These are phyloP conservation scores for Quillaja saponaria DNA, from an alignment of 306 rosid genomes.

Conservation along the genomic window DNA sequence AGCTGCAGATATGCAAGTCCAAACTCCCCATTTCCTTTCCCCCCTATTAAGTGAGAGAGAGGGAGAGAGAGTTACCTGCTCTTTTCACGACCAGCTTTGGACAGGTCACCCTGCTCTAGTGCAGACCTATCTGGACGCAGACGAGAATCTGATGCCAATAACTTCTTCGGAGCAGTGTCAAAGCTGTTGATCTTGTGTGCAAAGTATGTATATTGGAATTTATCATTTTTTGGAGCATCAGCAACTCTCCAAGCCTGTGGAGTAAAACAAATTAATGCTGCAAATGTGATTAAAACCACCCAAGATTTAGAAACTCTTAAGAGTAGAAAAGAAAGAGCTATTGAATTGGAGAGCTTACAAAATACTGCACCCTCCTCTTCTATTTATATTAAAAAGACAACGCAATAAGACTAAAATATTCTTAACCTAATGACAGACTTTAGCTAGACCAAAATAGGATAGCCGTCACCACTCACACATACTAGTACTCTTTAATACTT, in stretches of 20 bases:
- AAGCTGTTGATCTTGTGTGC: conserved; percentile 96
- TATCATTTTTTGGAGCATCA: conserved; percentile 68
- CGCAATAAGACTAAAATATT: too few species aligned
- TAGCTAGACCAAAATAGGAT: too few species aligned
- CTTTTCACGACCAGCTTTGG: conserved; percentile 79
- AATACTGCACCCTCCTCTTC: too few species aligned
- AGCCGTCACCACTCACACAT: too few species aligned
- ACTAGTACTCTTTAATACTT: too few species aligned
- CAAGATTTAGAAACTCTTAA: neutral
- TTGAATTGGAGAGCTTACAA: neutral
- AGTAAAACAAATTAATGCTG: conserved; percentile 13
- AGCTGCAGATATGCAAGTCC: neutral
- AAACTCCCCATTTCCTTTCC: neutral
- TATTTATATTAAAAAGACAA: neutral
- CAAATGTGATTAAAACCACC: neutral
- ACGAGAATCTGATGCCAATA: conserved; percentile 89
- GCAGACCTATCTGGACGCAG: conserved; percentile 90
- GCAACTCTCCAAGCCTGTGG: conserved; percentile 88
- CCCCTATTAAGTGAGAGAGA: neutral
- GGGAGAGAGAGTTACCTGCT: conserved; percentile 52
- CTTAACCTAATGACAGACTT: too few species aligned
- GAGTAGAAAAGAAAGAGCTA: neutral
- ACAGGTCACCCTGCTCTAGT: conserved; percentile 82
- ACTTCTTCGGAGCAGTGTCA: conserved; percentile 84
- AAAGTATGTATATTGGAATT: conserved; percentile 87